Percentiles rank a stretch among this genome's conserved stretches.
Conservation (phyloP, 2,329 filamentous ascomycete species). For the Apiospora aurea region DNA sequence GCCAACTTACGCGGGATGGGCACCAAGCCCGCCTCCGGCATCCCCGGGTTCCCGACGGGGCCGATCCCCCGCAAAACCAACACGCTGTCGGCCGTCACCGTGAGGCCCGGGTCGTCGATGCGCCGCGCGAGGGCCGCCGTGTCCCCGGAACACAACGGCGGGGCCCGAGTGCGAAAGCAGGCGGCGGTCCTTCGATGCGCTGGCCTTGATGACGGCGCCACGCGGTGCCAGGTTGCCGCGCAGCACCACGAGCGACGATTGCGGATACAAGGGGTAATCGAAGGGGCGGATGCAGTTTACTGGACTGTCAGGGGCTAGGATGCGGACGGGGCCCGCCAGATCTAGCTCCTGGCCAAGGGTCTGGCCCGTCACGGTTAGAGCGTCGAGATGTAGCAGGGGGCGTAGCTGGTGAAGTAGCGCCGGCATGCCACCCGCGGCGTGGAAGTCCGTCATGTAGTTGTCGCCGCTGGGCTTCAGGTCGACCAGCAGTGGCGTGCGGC, state of each 20-base stretch:
- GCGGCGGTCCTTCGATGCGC: conserved; percentile 77
- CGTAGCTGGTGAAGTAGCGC: conserved; percentile 81
- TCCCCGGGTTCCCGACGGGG: conserved; percentile 87
- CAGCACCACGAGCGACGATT: conserved; percentile 83
- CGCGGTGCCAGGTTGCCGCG: conserved; percentile 83
- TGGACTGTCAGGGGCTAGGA: conserved; percentile 41
- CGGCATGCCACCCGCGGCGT: conserved; percentile 85
- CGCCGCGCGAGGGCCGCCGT: conserved; percentile 78
- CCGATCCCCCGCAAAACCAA: conserved; percentile 89
- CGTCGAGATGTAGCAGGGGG: conserved; percentile 77
- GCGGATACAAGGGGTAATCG: conserved; percentile 68
- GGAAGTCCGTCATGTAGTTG: conserved; percentile 90
- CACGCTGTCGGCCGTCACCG: conserved; percentile 67
- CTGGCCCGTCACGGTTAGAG: conserved; percentile 83
- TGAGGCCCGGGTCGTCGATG: conserved; percentile 61
- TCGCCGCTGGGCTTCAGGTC: conserved; percentile 87
- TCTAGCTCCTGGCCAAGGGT: conserved; percentile 83
- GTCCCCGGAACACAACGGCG: conserved; percentile 72
- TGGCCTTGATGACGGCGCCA: conserved; percentile 90
- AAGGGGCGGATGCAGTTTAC: conserved; percentile 70
- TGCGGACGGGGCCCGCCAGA: conserved; percentile 65
- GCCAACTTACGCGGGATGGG: conserved; percentile 79
- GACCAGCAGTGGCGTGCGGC: conserved; percentile 81
- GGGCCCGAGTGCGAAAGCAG: conserved; percentile 54
- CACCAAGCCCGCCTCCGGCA: conserved; percentile 80